These are phyloP conservation scores for Fusarium circinatum DNA, from an alignment of 2,329 filamentous ascomycete species.

Conservation along the genomic window DNA sequence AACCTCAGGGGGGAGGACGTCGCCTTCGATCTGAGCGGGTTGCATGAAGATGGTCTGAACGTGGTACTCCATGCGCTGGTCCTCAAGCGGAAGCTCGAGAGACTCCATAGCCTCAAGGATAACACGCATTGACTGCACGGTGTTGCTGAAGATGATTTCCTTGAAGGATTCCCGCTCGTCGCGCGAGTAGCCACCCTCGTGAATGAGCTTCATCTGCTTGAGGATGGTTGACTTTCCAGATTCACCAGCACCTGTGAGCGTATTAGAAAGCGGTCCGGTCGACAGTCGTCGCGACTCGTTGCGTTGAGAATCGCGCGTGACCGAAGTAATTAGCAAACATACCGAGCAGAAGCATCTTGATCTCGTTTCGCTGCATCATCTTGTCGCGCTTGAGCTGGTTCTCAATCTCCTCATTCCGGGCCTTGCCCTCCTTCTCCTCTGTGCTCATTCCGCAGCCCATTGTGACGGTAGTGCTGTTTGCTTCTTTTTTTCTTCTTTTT, in stretches of 20 bases:
- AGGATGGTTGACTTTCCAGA: constrained; percentile 91
- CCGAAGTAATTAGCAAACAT: constrained; percentile 42
- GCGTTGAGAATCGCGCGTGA: background rate
- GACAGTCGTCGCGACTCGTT: background rate
- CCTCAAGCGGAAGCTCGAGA: constrained; percentile 83
- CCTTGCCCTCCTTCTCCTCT: constrained; percentile 99
- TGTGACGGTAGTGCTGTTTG: constrained; percentile 61
- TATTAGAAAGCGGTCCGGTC: constrained; percentile 41
- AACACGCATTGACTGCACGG: constrained; percentile 75
- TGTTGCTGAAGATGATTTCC: constrained; percentile 78
- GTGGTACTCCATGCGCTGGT: constrained; percentile 94
- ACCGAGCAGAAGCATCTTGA: constrained; percentile 99
- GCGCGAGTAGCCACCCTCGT: constrained; percentile 97
- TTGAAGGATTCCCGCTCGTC: constrained; percentile 80
- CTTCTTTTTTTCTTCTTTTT: too few relatives aligned
- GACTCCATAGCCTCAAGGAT: constrained; percentile 77
- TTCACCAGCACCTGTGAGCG: constrained; percentile 87
- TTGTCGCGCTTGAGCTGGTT: constrained; percentile 99
- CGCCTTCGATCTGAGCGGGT: constrained; percentile 94
- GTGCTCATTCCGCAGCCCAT: constrained; percentile 99
- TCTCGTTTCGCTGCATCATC: constrained; percentile 99
- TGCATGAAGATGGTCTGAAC: constrained; percentile 99
- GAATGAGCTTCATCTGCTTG: constrained; percentile 99
- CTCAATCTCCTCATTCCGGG: constrained; percentile 99
- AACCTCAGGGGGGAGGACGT: constrained; percentile 92